Evolutionary conservation across 257 asterid genomes (phyloP), one percentile per base, ranked within the genome.

Genomic region (Solanum pinnatisectum): DNA sequence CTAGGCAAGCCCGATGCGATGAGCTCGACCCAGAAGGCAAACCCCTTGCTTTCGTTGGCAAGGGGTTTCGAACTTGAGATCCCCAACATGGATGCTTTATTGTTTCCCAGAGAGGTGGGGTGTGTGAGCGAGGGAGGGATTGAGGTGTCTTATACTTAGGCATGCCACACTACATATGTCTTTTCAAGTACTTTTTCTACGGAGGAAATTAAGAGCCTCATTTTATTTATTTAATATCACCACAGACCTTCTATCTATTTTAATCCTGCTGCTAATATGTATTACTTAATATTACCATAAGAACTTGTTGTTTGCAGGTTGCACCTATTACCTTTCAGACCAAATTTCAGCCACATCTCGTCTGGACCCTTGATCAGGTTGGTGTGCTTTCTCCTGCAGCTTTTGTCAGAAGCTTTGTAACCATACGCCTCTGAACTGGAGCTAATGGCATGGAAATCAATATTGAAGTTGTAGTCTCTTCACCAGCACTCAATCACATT

Each of bases 321-420:
- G 99, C 96, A 86, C 99, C 98, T 83, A 84, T 93, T 89, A 94
- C 98, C 68, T 97, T 92, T 88, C 89, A 91, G 74, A 96, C 98
- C 91, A 93, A 88, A 83, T 95, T 96, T 90, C 99, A 89, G 93
- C 93, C 94, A 33, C 94, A 93, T 92, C 98, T 97, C 59, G 90
- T 97, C 85, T 95, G 99, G 99, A 90, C 96, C 88, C 96, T 96
- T 70, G 98, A 95, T 86, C 98, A 97, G 98, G 99, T 97, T 87
- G 30, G 89, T 84, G 81, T 85, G 68, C 85, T 81, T 49, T 79
- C 84, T 79, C 63, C 67, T 79, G 39, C 40, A 27, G 67, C 25
- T 79, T 36, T 42, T 25, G 3, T 40, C 22, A 25, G 60, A 32
- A 79, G 65, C 39, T 79, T 15, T 46, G 40, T 79, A 46, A 30